A percentile compares a stretch with the other conserved stretches of the same genome.
Evolutionary conservation across 768 basidiomycete species (phyloP).

Genomic region (Lactarius psammicola): DNA sequence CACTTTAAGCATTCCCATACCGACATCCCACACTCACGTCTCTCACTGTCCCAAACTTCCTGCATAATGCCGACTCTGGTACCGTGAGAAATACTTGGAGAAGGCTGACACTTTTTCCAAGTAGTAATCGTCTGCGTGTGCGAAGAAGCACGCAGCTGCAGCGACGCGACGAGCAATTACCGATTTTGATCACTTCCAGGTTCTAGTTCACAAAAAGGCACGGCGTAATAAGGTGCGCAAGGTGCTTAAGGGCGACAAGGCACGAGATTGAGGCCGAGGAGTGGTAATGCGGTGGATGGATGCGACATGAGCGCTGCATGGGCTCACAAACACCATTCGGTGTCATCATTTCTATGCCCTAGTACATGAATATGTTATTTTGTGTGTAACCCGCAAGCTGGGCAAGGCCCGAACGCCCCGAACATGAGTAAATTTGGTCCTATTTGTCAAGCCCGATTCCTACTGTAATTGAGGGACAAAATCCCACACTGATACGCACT

Average conservation of each 20-base stretch:
- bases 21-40: constrained; percentile 91
- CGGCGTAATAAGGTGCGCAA: constrained; percentile 79
- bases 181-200: constrained; percentile 91
- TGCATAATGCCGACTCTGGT: constrained; percentile 82
- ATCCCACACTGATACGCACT: background rate
- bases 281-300: background rate
- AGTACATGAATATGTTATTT: constrained; percentile 15
- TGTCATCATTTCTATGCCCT: no score
- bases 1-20: constrained; percentile 90
- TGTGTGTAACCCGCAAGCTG: background rate
- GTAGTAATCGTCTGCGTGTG: constrained; percentile 89
- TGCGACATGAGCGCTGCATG: background rate
- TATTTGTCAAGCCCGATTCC: background rate
- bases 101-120: constrained; percentile 80
- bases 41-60: constrained; percentile 75
- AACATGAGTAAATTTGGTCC: background rate
- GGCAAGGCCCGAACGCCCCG: no score
- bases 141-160: constrained; percentile 75
- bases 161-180: constrained; percentile 71
- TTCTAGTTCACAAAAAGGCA: constrained; percentile 87
- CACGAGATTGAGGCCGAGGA: constrained; percentile 33
- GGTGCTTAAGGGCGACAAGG: constrained; percentile 57
- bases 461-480: background rate
- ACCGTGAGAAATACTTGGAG: constrained; percentile 82
- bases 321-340: no score